Base-by-base conservation (phyloP, 2,329 filamentous ascomycete species). In the Scolecobasidium constrictum region DNA sequence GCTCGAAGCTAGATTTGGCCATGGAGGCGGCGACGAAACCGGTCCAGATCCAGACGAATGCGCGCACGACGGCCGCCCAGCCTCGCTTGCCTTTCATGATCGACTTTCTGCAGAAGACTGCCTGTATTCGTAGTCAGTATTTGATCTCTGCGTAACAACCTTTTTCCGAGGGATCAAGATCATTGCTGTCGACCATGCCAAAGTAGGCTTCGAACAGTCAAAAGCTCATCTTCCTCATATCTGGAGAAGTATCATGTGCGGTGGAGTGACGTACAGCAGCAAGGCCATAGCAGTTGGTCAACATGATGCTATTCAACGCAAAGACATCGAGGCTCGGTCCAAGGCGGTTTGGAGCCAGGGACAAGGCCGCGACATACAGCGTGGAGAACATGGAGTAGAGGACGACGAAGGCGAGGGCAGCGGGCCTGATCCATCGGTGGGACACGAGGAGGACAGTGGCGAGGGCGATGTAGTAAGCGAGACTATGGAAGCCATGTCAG, bases 351-450 rank as follows among this genome's bases (percentile, higher is more conserved):
- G 40, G 40, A 16, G 40, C 40, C 19, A 42, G 35, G 15, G 34
- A 42, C 11, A 42, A 22, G 31, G 34, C 40, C 31, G 23, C 31
- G 18, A 36, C 33, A 33, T 42, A 42, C n/a, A 42, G 19, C 16
- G 34, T 42, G 31, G 40, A 42, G 40, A 42, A 42, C 5, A 42
- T 19, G 17, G 40, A 22, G 15, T 42, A 42, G 34, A 42, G 31
- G 33, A 23, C 15, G 21, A 35, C 18, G 34, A 42, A 36, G 19
- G 40, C 31, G 15, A 42, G 19, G 20, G 40, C 31, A 17, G 40
- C 40, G 9, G 40, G 40, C 5, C 31, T 42, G 12, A 42, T 31
- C 40, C 40, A 42, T 18, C 34, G 31, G 20, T 42, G 40, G 15
- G 40, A 33, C 13, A 33, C 40, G 20, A 42, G 40, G 13, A 36